These are phyloP conservation scores for Kodamaea ohmeri DNA, from an alignment of 1,139 yeast species.

Conservation along the genomic window DNA sequence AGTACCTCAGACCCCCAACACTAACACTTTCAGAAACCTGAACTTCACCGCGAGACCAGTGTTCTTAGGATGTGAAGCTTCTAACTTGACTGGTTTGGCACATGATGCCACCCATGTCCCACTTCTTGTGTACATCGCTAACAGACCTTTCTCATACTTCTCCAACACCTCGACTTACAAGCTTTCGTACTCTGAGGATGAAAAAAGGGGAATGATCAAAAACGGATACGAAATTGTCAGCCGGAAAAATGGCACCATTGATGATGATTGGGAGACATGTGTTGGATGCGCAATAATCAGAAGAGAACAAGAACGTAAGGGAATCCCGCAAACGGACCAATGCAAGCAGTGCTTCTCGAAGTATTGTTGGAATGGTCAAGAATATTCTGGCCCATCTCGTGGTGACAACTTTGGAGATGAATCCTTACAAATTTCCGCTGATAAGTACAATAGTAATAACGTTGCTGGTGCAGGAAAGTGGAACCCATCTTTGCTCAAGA, in stretches of 20 bases:
- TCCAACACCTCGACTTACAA: conserved; percentile 21
- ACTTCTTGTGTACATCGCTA: conserved; percentile 22
- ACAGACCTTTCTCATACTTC: conserved; percentile 21
- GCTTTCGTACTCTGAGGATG: conserved; percentile 36
- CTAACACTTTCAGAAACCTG: conserved; percentile 16
- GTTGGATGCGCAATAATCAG: conserved; percentile 85
- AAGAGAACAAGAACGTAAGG: conserved; percentile 73
- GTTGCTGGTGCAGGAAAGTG: conserved; percentile 9
- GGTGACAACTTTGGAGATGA: conserved; percentile 18
- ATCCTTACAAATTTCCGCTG: conserved; percentile 11
- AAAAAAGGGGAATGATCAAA: conserved; percentile 57
- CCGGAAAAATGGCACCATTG: conserved; percentile 68
- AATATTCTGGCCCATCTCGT: conserved; percentile 15
- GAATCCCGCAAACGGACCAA: conserved; percentile 60
- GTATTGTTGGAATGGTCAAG: conserved; percentile 79
- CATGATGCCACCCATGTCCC: conserved; percentile 17
- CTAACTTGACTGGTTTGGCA: conserved; percentile 49
- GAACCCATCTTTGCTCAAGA: conserved; percentile 5
- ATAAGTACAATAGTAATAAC: conserved; percentile 9
- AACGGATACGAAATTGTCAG: conserved; percentile 83
- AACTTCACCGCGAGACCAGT: conserved; percentile 23
- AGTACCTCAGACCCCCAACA: conserved; percentile 22
- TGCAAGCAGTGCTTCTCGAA: conserved; percentile 67
- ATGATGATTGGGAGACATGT: conserved; percentile 72
- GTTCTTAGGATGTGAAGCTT: conserved; percentile 24